Evolutionary conservation across 1,284 basidiomycete species (phyloP), one percentile per base, ranked within the genome.

Genomic region (Melampsora larici-populina): DNA sequence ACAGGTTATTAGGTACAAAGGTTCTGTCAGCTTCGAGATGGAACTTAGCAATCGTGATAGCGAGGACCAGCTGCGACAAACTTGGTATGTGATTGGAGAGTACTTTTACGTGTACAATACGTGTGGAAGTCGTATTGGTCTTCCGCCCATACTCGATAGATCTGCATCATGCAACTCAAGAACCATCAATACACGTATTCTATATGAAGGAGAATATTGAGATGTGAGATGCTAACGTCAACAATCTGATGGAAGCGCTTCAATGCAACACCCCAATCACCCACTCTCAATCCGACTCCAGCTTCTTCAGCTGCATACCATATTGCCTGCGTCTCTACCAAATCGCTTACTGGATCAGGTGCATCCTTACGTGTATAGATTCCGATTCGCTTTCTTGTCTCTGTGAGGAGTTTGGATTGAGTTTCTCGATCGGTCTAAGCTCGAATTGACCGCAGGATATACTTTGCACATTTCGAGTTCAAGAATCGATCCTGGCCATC

Each of bases 41-140:
- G 2, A 26, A 1, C 40, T 65, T 49, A 21, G 36, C 33, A 15
- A 33, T n/a, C 31, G 31, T 15, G 2, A 73, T 65, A 65, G 29
- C 31, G n/a, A 26, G 29, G 1, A 24, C n/a, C 17, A 31, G 36
- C 33, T 29, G 11, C 5, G 64, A 36, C 49, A 29, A 76, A 71
- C 67, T 66, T 36, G 66, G 92, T 81, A 84, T 99, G 99, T 17
- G 92, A 88, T 68, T 90, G 90, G 51, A 99, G 85, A 2, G 92
- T 97, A 83, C 91, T 92, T 82, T 93, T 93, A 65, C 97, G 90
- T 82, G 97, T 83, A 81, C 93, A 92, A 85, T 99, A 99, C 8
- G 91, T 90, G 84, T 99, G 97, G 87, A 99, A 99, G 84, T 99
- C 97, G 82, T 93, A 96, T 85, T 99, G 95, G 83, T 99, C 97